Percentiles rank a stretch among this genome's conserved stretches.
phyloP scores from a whole-genome alignment of 2,329 filamentous ascomycete species.

The Rhinocladiella mackenziei region DNA sequence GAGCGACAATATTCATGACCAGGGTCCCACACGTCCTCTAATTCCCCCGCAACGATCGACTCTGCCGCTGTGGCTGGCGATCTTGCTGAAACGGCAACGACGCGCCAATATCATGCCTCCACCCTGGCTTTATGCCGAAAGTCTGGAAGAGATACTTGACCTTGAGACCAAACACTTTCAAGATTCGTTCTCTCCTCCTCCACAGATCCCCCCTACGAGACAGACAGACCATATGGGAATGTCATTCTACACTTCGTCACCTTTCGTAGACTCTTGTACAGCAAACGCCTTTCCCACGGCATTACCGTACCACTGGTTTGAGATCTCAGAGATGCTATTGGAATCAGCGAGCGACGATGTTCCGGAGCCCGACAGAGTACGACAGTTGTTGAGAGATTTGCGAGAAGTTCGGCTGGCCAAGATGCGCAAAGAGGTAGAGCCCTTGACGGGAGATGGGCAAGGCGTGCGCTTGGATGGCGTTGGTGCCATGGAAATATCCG shows the following conservation, averaged over 20 bases:
- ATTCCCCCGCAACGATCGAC: slow-evolving; percentile 75
- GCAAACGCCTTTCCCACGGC: slow-evolving; percentile 63
- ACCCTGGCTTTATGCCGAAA: slow-evolving; percentile 75
- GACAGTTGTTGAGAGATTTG: slow-evolving; percentile 72
- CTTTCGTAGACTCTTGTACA: slow-evolving; percentile 74
- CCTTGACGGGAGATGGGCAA: slow-evolving; percentile 66
- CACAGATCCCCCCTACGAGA: slow-evolving; percentile 44
- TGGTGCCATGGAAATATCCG: slow-evolving; percentile 87
- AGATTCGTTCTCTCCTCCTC: slow-evolving; percentile 71
- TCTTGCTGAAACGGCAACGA: slow-evolving; percentile 89
- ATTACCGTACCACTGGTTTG: slow-evolving; percentile 93
- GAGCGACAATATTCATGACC: slow-evolving; percentile 4
- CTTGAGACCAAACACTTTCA: slow-evolving; percentile 71
- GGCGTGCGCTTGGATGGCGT: slow-evolving; percentile 76
- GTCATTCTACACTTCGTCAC: slow-evolving; percentile 54
- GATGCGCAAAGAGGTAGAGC: slow-evolving; percentile 69
- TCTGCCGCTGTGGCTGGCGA: slow-evolving; percentile 87
- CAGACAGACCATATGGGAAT: slow-evolving; percentile 39
- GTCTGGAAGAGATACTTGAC: slow-evolving; percentile 72
- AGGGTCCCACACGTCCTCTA: slow-evolving; percentile 75
- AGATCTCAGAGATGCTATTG: slow-evolving; percentile 81
- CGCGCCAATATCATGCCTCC: slow-evolving; percentile 90
- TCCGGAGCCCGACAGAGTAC: slow-evolving; percentile 65
- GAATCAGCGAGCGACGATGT: slow-evolving; percentile 83
- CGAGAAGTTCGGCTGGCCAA: slow-evolving; percentile 87